These are phyloP conservation scores for Aspergillus nomiae DNA, from an alignment of 2,329 filamentous ascomycete genomes.

Conservation along the genomic window DNA sequence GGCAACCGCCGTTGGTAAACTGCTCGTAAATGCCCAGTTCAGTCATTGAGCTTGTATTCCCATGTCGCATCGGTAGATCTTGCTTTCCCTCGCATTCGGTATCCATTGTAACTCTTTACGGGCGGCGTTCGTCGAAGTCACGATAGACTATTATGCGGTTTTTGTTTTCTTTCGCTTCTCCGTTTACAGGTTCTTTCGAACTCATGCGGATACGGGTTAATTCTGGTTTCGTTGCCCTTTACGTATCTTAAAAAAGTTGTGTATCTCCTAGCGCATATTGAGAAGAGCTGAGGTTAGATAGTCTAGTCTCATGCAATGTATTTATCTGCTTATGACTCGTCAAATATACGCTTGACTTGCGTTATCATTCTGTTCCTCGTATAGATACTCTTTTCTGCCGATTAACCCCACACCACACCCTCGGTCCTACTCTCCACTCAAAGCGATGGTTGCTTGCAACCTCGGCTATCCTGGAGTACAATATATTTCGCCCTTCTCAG, in stretches of 20 bases:
- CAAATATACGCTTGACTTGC: not conserved
- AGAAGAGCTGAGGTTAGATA: conserved; percentile 16
- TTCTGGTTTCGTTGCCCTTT: conserved; percentile 10
- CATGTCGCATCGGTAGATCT: conserved; percentile 33
- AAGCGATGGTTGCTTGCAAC: not conserved
- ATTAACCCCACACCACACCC: not conserved
- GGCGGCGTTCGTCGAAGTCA: conserved; percentile 42
- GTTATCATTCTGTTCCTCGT: not conserved
- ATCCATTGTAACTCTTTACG: conserved; percentile 38
- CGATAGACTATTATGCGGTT: conserved; percentile 38
- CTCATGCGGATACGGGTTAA: conserved; percentile 20
- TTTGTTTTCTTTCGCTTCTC: conserved; percentile 15
- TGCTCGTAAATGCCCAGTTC: conserved; percentile 22
- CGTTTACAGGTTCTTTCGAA: not conserved
- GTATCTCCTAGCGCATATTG: conserved; percentile 10
- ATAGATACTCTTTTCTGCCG: too few relatives aligned
- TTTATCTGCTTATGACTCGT: not conserved
- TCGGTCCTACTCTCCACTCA: not conserved
- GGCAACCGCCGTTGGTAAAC: conserved; percentile 59
- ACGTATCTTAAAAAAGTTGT: conserved; percentile 17
- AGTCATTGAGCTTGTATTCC: conserved; percentile 30
- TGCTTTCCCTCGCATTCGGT: conserved; percentile 22
- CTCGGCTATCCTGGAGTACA: not conserved
- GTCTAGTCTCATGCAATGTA: conserved; percentile 17
- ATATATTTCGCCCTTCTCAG: not conserved